Base-by-base conservation (phyloP, 75 land plant species). In the Selaginella moellendorffii region DNA sequence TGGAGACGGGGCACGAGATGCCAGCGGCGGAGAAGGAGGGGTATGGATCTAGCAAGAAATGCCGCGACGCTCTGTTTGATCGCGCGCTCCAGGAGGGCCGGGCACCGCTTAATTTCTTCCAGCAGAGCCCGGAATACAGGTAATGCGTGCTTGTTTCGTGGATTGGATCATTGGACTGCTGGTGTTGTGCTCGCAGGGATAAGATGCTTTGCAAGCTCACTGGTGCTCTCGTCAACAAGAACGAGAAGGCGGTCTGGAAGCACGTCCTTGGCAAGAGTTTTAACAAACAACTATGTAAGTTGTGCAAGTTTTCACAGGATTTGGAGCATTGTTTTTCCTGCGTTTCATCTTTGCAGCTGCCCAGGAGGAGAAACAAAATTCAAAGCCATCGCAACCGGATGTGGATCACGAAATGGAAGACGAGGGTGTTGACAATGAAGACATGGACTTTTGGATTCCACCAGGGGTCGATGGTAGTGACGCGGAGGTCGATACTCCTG, bases 231-330 rank as follows among this genome's bases (percentile, higher is more conserved):
- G 27, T 90, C 26, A 90, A 90, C 53, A 90, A 90, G 64, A 31
- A 80, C 19, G 96, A 90, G 53, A 82, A 90, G 53, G 93, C 89
- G 51, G 75, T 90, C n/a, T 90, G 96, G 96, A 90, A 83, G 77
- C 90, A 90, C 64, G 75, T 90, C 26, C 77, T 66, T 62, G 96
- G 96, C 42, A 83, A 54, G 69, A 77, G 76, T 51, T 88, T 88
- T 54, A 79, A 63, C 58, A 78, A 74, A 24, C 78, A 79, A 65
- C 67, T 88, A 69, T 88, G 92, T 87, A 30, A 29, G 82, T 31
- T 36, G 46, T 36, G 14, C 14, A 14, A 5, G 14, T 36, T 5
- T 36, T 5, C 14, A 36, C 14, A 36, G 5, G 14, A 5, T 5
- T 36, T 36, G 14, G 10, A 36, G 46, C 46, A 36, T 36, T 36